Evolutionary conservation across 345 rosid genomes (phyloP), one percentile per base, ranked within the genome.

Genomic region (Salix viminalis): DNA sequence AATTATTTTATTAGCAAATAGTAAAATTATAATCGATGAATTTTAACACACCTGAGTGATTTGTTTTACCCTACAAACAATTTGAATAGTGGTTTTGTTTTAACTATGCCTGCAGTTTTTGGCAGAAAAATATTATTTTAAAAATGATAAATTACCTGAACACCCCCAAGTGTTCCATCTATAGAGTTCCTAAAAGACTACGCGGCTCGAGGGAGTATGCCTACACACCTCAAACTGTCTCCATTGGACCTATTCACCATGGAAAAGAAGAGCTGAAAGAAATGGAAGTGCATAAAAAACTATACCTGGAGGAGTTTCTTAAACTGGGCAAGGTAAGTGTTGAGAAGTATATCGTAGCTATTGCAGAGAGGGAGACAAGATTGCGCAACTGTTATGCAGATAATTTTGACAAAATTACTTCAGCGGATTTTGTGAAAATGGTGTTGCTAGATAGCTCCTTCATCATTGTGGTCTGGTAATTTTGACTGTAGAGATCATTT

Each of bases 241-340:
- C 79, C 5, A 42, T 77, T 10, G 79, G 79, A 13, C 79, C 79
- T 12, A 34, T 69, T 46, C 79, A 77, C 74, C 65, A 77, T 34
- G 80, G 70, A 36, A 61, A 62, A 28, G 42, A 39, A 39, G 72
- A 39, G 50, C 36, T 71, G 9, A 58, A 65, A n/a, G 41, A 48
- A 24, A 71, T 77, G 80, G 75, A 77, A 65, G 71, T 32, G 80
- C 80, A 71, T 16, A 65, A 77, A 26, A 61, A 64, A 60, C 65
- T 48, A 21, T 68, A 54, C 26, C 30, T 77, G 26, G 4, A 14
- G 24, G 24, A 64, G 26, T 62, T 70, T 64, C 71, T 66, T 61
- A n/a, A 42, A 14, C 67, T 16, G n/a, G 37, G 30, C 11, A 23
- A 23, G 70, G 41, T 48, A 10, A 54, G 61, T 18, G 54, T 60